Base-by-base conservation (phyloP, 495 filamentous ascomycete species). In the Penicillium paradoxum region DNA sequence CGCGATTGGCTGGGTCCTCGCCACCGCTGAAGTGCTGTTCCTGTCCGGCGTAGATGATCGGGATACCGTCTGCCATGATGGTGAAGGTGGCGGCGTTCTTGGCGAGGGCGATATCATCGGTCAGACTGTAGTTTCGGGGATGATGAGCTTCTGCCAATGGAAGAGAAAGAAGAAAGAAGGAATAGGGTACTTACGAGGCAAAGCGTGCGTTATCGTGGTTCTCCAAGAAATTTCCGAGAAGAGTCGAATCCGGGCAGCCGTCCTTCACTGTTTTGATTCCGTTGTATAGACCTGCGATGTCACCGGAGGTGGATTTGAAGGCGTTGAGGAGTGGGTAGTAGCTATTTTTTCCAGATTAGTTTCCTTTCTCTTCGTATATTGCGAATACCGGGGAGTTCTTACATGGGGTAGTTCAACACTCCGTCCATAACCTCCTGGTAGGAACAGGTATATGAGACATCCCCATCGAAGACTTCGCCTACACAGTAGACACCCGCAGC, bases 171-270 rank as follows among this genome's bases (percentile, higher is more conserved):
- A 11, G 29, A 32, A 11, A 11, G 10, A 8, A 32, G 29, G 2
- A 6, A 32, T 32, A n/a, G n/a, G n/a, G n/a, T 2, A 56, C 66
- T 49, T 63, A 73, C 68, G 75, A 83, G 5, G 85, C 69, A 65
- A 88, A 89, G 3, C 88, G 80, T 2, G 79, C 70, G 17, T 83
- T 77, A 65, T 95, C 89, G 59, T 95, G 89, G 60, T 95, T 95
- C 58, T 92, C 89, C 13, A 84, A 52, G 68, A 95, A 95, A 4
- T 76, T 84, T 29, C 88, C 87, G 6, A 89, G 75, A 0, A 89
- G 71, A 6, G 79, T 84, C 1, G 79, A 73, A 54, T 90, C 86
- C 8, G 64, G 53, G 62, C 84, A 88, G 37, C 46, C 59, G 7
- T 58, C 66, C 34, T 81, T 80, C 33, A 89, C 70, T 0, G 69